Conservation (phyloP, 495 filamentous ascomycete species). For the Neurospora sublineolata region DNA sequence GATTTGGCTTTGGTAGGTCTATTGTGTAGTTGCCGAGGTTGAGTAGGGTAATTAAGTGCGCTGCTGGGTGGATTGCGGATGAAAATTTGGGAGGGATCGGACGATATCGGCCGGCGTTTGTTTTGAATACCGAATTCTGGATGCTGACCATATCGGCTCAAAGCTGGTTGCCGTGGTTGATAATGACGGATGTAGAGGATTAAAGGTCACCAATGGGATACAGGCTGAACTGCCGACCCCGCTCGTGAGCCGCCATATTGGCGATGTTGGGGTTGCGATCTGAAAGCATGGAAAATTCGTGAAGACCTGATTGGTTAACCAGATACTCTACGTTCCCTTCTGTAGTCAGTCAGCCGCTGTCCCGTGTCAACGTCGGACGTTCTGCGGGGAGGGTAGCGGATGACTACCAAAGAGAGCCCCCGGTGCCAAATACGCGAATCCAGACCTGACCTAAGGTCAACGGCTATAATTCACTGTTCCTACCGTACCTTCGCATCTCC, state of each 20-base stretch:
- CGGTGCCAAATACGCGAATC: not conserved
- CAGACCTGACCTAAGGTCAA: not conserved
- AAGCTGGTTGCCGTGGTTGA: not conserved
- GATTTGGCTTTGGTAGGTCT: too few relatives aligned
- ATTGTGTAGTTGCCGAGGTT: not conserved
- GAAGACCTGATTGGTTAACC: not conserved
- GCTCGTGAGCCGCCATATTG: slow-evolving; percentile 9
- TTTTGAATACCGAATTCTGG: slow-evolving; percentile 1
- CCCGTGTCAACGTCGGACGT: not conserved
- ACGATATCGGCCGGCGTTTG: slow-evolving; percentile 1
- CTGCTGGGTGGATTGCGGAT: not conserved
- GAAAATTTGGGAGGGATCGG: not conserved
- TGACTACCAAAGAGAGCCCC: not conserved
- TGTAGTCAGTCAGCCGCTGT: not conserved
- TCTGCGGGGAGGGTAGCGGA: not conserved
- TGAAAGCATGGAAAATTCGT: too few relatives aligned
- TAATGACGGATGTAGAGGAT: not conserved
- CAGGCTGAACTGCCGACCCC: slow-evolving; percentile 14
- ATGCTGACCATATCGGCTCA: not conserved
- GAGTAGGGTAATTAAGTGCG: not conserved
- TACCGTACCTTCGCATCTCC: not conserved
- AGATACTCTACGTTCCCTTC: not conserved
- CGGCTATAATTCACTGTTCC: not conserved
- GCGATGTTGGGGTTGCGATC: not conserved
- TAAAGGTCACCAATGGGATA: slow-evolving; percentile 4